Percentiles rank a stretch among this genome's conserved stretches.
Evolutionary conservation across 371 early-diverging fungal species (phyloP).

Genomic region (Batkoa obscura): DNA sequence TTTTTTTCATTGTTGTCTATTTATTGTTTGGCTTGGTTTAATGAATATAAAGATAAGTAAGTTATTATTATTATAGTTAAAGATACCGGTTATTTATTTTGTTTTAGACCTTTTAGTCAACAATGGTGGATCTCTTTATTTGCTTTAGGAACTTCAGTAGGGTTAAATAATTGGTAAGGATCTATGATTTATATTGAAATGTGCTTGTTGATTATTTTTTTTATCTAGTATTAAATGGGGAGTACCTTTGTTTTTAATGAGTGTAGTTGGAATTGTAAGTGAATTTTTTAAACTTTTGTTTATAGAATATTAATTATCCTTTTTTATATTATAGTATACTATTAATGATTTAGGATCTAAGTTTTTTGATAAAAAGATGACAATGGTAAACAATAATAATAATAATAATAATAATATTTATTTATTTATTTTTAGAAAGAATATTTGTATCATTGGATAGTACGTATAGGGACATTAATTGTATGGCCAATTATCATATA

Average conservation of each 20-base stretch:
- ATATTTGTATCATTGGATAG: slow-evolving; percentile 58
- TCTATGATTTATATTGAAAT: neutral
- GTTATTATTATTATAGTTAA: neutral
- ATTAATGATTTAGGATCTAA: slow-evolving; percentile 88
- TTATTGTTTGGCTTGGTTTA: slow-evolving; percentile 52
- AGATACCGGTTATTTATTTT: neutral
- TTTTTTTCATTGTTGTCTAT: slow-evolving; percentile 73
- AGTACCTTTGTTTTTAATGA: slow-evolving; percentile 61
- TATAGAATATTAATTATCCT: neutral
- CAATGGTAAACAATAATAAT: too few relatives aligned
- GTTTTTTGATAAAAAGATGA: slow-evolving; percentile 57
- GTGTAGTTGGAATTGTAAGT: slow-evolving; percentile 71
- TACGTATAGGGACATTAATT: slow-evolving; percentile 62
- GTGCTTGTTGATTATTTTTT: neutral
- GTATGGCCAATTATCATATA: slow-evolving; percentile 75
- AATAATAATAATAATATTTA: neutral
- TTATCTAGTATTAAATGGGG: slow-evolving; percentile 1
- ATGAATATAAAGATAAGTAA: slow-evolving; percentile 21
- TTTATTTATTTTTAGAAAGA: slow-evolving; percentile 15
- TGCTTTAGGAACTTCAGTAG: neutral
- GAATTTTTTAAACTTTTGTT: neutral
- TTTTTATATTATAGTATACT: too few relatives aligned
- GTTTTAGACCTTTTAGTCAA: neutral
- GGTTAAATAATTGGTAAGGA: neutral
- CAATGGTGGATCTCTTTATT: neutral